These are phyloP conservation scores for Aegilops sharonensis DNA, from an alignment of 176 grass and related monocot genomes.

Conservation along the genomic window DNA sequence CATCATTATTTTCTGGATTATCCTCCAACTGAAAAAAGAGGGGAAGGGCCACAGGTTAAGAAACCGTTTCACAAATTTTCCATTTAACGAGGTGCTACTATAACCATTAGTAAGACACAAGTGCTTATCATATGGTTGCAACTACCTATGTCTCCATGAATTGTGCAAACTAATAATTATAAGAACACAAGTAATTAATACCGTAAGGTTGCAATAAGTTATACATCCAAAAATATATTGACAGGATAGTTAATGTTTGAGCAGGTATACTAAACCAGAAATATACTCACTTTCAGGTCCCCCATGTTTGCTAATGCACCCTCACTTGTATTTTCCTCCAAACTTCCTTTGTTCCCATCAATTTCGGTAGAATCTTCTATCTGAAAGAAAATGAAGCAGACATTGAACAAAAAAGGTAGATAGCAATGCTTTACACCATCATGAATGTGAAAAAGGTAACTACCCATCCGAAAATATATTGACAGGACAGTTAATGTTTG, in stretches of 20 bases:
- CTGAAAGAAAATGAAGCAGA: conserved; percentile 31
- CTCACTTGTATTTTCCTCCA: conserved; percentile 30
- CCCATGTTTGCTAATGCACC: conserved; percentile 22
- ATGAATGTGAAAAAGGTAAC: conserved; percentile 7
- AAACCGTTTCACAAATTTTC: background rate
- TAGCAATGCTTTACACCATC: background rate
- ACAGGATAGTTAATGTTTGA: background rate
- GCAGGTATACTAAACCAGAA: background rate
- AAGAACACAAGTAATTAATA: conserved; percentile 1
- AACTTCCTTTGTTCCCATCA: conserved; percentile 24
- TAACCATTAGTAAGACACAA: background rate
- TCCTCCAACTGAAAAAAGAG: conserved; percentile 28
- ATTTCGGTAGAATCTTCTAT: conserved; percentile 39
- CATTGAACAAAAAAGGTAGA: background rate
- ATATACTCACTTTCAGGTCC: conserved; percentile 45
- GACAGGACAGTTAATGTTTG: background rate
- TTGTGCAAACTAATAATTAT: background rate
- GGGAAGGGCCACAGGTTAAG: background rate
- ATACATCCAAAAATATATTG: background rate
- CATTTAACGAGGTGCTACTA: background rate
- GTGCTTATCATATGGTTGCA: background rate
- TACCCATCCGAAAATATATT: conserved; percentile 31
- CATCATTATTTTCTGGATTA: background rate
- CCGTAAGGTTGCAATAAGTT: background rate
- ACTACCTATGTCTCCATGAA: conserved; percentile 5